These are phyloP conservation scores for Pseudopyricularia javanii DNA, from an alignment of 2,329 filamentous ascomycete species.

Conservation along the genomic window DNA sequence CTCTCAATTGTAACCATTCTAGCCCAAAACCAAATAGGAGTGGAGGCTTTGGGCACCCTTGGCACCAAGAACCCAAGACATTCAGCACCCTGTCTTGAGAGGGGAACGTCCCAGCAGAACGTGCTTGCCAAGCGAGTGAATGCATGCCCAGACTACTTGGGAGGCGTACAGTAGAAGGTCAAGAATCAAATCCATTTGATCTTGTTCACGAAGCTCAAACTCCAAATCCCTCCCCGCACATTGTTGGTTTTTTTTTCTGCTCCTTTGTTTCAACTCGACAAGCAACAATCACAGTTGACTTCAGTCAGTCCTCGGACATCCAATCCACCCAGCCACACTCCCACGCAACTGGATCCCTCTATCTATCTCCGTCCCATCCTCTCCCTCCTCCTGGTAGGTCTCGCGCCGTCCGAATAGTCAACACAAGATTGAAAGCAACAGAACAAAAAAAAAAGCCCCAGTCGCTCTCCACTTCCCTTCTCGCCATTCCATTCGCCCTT, in stretches of 20 bases:
- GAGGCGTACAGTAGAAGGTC: no score
- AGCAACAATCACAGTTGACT: no score
- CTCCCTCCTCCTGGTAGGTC: no score
- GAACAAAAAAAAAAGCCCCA: neutral
- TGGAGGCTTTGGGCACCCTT: neutral
- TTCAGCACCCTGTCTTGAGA: neutral
- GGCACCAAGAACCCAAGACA: neutral
- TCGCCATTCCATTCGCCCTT: neutral
- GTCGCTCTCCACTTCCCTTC: neutral
- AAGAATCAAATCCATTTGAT: neutral
- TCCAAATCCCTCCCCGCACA: neutral
- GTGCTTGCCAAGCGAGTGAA: neutral
- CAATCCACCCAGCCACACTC: neutral
- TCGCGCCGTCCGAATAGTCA: neutral
- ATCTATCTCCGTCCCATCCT: no score
- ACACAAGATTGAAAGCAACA: no score
- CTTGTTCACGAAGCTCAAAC: neutral
- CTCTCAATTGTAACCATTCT: no score
- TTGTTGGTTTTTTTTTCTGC: neutral
- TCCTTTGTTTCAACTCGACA: neutral
- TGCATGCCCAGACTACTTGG: no score
- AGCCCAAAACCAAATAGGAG: no score
- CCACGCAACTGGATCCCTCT: no score
- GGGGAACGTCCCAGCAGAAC: neutral
- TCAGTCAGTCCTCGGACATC: no score